Evolutionary conservation across 768 basidiomycete genomes (phyloP).

Genomic region (Russula sp.): DNA sequence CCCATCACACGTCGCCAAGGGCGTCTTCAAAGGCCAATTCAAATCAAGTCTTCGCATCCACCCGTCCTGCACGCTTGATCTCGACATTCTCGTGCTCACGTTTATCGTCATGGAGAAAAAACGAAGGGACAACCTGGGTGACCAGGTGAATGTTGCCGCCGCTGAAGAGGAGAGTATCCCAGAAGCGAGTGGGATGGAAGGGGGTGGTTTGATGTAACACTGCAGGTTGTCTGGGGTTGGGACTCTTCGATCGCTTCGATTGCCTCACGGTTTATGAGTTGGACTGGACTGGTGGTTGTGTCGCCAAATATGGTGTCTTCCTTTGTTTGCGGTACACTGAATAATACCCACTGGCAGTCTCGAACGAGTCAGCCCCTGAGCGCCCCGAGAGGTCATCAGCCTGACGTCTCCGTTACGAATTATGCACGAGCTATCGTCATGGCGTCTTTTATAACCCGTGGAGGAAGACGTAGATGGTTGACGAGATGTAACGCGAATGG

Average conservation of each 20-base stretch:
- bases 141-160: constrained; percentile 23
- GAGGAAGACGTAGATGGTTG: background rate
- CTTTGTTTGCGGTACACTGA: background rate
- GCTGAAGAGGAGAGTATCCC: constrained; percentile 23
- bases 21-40: constrained; percentile 43
- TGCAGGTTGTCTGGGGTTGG: background rate
- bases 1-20: constrained; percentile 34
- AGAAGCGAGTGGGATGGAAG: constrained; percentile 27
- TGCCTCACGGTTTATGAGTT: background rate
- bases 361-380: background rate
- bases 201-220: constrained; percentile 22
- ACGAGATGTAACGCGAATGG: background rate
- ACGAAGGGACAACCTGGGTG: constrained; percentile 35
- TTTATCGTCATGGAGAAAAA: constrained; percentile 54
- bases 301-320: background rate
- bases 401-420: background rate
- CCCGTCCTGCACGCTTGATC: constrained; percentile 39
- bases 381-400: too few species aligned
- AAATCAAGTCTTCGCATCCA: constrained; percentile 43
- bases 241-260: background rate
- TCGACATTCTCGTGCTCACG: constrained; percentile 49
- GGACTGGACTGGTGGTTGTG: background rate
- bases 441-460: too few species aligned
- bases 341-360: background rate
- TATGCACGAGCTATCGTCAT: background rate